phyloP scores from a whole-genome alignment of 23 red algal species.

The Gracilaria caudata region DNA sequence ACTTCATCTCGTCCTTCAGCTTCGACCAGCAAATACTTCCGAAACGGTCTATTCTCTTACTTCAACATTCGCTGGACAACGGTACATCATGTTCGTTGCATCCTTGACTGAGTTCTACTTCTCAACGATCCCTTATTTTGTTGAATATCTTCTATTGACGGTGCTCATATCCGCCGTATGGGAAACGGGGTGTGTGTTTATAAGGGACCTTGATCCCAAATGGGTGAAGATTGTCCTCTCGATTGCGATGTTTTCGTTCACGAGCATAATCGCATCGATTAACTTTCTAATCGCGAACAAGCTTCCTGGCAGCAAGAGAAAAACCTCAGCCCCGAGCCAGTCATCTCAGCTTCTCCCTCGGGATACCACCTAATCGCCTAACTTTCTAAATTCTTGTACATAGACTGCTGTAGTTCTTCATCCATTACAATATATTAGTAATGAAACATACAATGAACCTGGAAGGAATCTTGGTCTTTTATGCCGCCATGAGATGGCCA shows the following conservation, averaged over 20 bases:
- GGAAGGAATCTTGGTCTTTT: background rate
- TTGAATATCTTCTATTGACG: conserved; percentile 10
- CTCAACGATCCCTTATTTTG: background rate
- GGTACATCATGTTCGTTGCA: conserved; percentile 15
- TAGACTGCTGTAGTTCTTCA: background rate
- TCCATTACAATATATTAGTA: background rate
- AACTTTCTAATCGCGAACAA: conserved; percentile 21
- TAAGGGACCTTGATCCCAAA: background rate
- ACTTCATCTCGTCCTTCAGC: background rate
- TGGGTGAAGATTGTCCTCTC: conserved; percentile 16
- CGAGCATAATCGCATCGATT: background rate
- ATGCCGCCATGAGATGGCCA: background rate
- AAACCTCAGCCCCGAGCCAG: background rate
- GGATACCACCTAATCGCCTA: background rate
- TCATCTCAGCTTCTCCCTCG: background rate
- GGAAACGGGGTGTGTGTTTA: conserved; percentile 14
- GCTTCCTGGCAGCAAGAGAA: background rate
- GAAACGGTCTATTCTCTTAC: conserved; percentile 1
- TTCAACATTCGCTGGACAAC: conserved; percentile 1
- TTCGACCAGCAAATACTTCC: conserved; percentile 11
- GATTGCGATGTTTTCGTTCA: conserved; percentile 3
- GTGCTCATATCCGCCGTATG: conserved; percentile 10
- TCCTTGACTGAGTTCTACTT: conserved; percentile 8
- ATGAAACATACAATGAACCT: background rate
- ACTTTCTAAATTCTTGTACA: background rate